Evolutionary conservation across 768 basidiomycete species (phyloP).

Genomic region (Cystobasidium tubakii): DNA sequence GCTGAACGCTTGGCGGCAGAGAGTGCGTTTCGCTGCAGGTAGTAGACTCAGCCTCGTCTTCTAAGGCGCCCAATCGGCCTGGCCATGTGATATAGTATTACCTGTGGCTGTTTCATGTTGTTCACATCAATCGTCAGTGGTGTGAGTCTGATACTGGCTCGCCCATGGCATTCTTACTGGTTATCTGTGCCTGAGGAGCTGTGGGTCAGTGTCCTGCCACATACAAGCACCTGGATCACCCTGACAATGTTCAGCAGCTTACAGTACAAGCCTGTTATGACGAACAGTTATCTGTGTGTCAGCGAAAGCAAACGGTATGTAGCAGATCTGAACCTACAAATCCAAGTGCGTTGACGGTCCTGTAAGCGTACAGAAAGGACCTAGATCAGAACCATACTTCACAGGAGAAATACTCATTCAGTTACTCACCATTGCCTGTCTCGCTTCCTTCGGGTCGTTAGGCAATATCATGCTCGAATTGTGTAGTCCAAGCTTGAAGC

Average conservation of each 20-base stretch:
- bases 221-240: no score
- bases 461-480: neutral
- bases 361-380: neutral
- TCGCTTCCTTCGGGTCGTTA: neutral
- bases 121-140: no score
- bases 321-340: neutral
- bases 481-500: slow-evolving; percentile 6
- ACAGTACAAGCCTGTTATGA: neutral
- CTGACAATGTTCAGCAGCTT: neutral
- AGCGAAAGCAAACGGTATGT: neutral
- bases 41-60: no score
- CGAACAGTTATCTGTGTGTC: neutral
- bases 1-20: neutral
- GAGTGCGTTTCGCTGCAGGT: slow-evolving; percentile 11
- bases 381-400: no score
- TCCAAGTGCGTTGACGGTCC: slow-evolving; percentile 2
- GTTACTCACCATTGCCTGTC: neutral
- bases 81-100: neutral
- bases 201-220: no score
- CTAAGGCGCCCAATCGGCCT: no score
- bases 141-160: no score
- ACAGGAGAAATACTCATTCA: no score
- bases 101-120: slow-evolving; percentile 8
- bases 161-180: neutral
- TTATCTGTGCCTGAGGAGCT: neutral